A percentile compares a stretch with the other conserved stretches of the same genome.
Evolutionary conservation across 73 alveolate species (phyloP).

Genomic region (Tetrahymena borealis): DNA sequence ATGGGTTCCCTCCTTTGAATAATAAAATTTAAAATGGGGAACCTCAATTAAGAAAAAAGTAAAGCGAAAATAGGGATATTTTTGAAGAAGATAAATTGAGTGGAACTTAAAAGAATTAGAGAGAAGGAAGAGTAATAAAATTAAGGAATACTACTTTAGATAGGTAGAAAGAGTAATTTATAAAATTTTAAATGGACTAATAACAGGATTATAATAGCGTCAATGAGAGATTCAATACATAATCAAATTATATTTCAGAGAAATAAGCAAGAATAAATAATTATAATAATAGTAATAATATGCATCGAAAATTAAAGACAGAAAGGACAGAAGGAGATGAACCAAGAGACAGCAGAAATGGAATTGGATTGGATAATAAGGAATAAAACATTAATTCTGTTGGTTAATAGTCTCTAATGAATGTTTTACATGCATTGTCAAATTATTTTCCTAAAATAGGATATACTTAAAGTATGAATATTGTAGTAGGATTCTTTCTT

Average conservation of each 20-base stretch:
- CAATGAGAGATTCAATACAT: too few species aligned
- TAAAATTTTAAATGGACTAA: too few species aligned
- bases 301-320: too few species aligned
- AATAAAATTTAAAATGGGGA: too few species aligned
- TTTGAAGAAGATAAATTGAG: background rate
- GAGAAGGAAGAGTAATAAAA: background rate
- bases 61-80: background rate
- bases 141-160: too few species aligned
- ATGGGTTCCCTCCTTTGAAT: too few species aligned
- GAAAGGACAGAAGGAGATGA: too few species aligned
- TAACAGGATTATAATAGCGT: too few species aligned
- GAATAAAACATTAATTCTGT: background rate
- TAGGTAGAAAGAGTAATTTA: too few species aligned
- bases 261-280: too few species aligned
- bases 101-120: background rate
- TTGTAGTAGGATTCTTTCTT: slow-evolving; percentile 31
- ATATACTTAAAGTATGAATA: slow-evolving; percentile 35
- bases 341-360: background rate
- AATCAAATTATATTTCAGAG: too few species aligned
- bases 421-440: slow-evolving; percentile 7
- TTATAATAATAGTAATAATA: too few species aligned
- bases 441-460: slow-evolving; percentile 35
- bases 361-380: background rate
- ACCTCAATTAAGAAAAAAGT: background rate
- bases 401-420: slow-evolving; percentile 20